phyloP scores from a whole-genome alignment of 2,329 filamentous ascomycete species.

The Aureobasidium namibiae region DNA sequence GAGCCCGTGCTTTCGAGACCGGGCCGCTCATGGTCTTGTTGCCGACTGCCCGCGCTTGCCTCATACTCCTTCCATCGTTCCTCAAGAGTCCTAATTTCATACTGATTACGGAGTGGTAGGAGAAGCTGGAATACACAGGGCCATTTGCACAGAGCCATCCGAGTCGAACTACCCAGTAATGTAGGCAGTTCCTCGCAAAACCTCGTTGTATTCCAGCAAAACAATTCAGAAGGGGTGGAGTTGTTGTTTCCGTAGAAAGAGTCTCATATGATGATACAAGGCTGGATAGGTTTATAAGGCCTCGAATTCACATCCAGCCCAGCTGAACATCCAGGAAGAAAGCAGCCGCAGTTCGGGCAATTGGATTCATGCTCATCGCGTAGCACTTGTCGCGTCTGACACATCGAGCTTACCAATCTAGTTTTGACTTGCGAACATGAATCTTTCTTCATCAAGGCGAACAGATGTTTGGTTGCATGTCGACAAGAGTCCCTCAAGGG shows the following conservation, averaged over 20 bases:
- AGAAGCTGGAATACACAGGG: too few relatives aligned
- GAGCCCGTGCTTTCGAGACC: background rate
- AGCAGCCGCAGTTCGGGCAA: background rate
- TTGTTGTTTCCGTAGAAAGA: background rate
- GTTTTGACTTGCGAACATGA: constrained; percentile 1
- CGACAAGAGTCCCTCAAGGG: background rate
- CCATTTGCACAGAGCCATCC: too few relatives aligned
- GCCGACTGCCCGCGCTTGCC: background rate
- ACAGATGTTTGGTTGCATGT: background rate
- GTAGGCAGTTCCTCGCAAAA: too few relatives aligned
- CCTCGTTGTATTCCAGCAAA: too few relatives aligned
- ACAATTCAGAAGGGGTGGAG: too few relatives aligned
- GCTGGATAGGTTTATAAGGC: background rate
- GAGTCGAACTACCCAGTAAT: too few relatives aligned
- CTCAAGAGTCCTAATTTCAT: background rate
- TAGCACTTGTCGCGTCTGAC: background rate
- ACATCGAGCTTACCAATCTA: background rate
- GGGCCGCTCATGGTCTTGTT: background rate
- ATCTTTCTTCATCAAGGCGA: background rate
- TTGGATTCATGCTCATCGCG: background rate
- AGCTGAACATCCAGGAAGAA: background rate
- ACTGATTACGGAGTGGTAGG: too few relatives aligned
- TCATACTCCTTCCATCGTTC: background rate
- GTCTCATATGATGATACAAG: too few relatives aligned
- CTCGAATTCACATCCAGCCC: background rate